Evolutionary conservation across 2,329 filamentous ascomycete species (phyloP).

Genomic region (Fusarium anguioides): DNA sequence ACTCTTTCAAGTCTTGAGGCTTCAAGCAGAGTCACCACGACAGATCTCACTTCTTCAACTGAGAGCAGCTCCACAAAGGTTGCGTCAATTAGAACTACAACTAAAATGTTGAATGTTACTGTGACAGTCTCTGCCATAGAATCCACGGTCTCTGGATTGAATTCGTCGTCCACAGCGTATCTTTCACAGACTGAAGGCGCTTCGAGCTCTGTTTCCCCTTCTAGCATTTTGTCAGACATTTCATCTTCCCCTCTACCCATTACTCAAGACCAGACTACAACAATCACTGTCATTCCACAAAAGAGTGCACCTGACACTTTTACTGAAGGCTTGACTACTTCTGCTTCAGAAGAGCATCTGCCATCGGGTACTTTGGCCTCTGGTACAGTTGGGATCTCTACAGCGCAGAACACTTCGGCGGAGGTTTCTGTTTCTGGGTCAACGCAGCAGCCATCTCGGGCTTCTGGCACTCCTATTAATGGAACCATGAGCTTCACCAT

Average conservation of each 20-base stretch:
- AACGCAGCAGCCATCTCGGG: neutral
- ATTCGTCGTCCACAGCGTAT: neutral
- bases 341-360: neutral
- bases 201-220: neutral
- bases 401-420: neutral
- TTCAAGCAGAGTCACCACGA: neutral
- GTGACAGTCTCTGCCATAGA: constrained; percentile 8
- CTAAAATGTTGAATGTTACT: constrained; percentile 25
- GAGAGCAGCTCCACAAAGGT: neutral
- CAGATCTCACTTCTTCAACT: neutral
- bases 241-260: neutral
- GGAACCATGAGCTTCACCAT: constrained; percentile 4
- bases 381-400: neutral
- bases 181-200: neutral
- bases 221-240: neutral
- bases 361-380: neutral
- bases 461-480: neutral
- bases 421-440: neutral
- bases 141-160: neutral
- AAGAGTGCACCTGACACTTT: constrained; percentile 8
- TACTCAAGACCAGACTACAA: constrained; percentile 1
- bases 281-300: constrained; percentile 6
- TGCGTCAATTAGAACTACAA: constrained; percentile 20
- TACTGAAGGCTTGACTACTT: neutral
- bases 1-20: neutral